Evolutionary conservation across 164 flowering plant species (phyloP).

Genomic region (Umbilicus rupestris): DNA sequence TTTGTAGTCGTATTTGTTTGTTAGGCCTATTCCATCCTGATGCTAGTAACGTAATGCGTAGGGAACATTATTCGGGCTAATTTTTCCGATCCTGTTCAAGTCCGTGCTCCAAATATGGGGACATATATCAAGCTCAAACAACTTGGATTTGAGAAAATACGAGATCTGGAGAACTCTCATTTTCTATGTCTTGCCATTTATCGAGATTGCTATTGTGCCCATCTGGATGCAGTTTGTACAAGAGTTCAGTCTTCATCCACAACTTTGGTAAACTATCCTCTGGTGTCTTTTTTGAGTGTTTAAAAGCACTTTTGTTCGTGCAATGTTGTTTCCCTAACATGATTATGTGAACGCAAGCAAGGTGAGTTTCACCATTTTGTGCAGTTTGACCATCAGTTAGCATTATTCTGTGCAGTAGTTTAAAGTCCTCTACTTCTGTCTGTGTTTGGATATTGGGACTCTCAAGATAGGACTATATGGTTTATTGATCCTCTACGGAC

Average conservation of each 20-base stretch:
- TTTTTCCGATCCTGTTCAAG: constrained; percentile 53
- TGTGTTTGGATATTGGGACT: neutral
- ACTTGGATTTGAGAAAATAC: constrained; percentile 17
- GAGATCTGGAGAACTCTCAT: constrained; percentile 42
- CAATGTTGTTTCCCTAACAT: neutral
- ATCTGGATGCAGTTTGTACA: constrained; percentile 84
- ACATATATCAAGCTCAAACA: constrained; percentile 10
- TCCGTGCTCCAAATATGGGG: constrained; percentile 27
- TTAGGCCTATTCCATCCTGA: neutral
- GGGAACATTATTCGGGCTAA: constrained; percentile 72
- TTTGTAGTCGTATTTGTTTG: neutral
- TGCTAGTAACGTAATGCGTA: constrained; percentile 23
- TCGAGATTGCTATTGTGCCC: constrained; percentile 43
- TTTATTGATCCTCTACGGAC: neutral
- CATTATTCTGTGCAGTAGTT: neutral
- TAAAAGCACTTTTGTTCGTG: too few relatives aligned
- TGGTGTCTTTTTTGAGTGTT: neutral
- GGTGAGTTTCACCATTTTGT: neutral
- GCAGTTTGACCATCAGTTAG: neutral
- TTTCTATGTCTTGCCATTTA: constrained; percentile 42
- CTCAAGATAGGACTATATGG: too few relatives aligned
- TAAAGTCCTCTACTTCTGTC: too few relatives aligned
- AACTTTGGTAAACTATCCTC: constrained; percentile 52
- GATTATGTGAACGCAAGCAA: neutral
- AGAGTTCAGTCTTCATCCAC: constrained; percentile 61